Conservation (phyloP, 2,329 filamentous ascomycete species). For the Coniosporium tulheliwenetii region DNA sequence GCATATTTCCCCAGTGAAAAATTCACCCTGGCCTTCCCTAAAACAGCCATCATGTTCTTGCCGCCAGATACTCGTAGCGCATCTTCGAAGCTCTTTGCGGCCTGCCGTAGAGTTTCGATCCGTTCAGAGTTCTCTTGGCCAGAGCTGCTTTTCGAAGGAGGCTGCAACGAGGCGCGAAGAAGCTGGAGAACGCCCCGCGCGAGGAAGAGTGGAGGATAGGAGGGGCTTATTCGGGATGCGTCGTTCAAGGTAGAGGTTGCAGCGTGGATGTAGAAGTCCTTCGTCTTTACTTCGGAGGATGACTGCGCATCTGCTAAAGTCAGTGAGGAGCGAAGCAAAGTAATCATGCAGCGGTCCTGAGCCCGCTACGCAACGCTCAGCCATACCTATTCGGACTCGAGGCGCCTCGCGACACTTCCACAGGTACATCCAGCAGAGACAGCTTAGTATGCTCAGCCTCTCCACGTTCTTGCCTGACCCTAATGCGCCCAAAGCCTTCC, state of each 20-base stretch:
- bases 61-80: slow-evolving; percentile 70
- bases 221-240: slow-evolving; percentile 83
- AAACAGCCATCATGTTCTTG: slow-evolving; percentile 79
- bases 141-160: slow-evolving; percentile 51
- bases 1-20: slow-evolving; percentile 78
- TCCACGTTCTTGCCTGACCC: slow-evolving; percentile 58
- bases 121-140: slow-evolving; percentile 54
- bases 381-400: slow-evolving; percentile 40
- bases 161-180: slow-evolving; percentile 70
- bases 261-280: slow-evolving; percentile 80
- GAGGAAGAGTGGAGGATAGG: slow-evolving; percentile 79
- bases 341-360: not conserved
- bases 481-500: slow-evolving; percentile 59
- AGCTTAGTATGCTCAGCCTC: slow-evolving; percentile 69
- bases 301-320: slow-evolving; percentile 21
- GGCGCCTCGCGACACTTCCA: slow-evolving; percentile 76
- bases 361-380: not conserved
- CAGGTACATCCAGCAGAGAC: slow-evolving; percentile 81
- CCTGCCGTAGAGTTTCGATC: slow-evolving; percentile 66
- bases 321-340: not conserved
- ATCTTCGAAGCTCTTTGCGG: slow-evolving; percentile 89
- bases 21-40: slow-evolving; percentile 76
- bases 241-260: slow-evolving; percentile 91
- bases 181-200: slow-evolving; percentile 82
- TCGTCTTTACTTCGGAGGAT: slow-evolving; percentile 65